phyloP scores from a whole-genome alignment of 345 rosid genomes.

The Physaria fendleri region DNA sequence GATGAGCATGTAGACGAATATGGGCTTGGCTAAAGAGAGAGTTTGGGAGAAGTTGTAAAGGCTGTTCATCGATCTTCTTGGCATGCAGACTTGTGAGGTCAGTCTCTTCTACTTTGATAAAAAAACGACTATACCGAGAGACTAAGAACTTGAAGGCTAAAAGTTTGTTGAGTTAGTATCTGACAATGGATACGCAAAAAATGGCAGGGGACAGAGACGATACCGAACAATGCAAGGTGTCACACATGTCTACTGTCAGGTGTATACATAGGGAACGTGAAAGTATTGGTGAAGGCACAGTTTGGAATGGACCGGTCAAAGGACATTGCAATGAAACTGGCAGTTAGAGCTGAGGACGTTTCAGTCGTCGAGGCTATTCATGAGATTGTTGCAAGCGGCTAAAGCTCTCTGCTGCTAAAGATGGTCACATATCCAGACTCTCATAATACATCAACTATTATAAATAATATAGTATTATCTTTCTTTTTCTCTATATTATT shows the following conservation, averaged over 20 bases:
- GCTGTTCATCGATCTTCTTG: slow-evolving; percentile 82
- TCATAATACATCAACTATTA: too few relatives aligned
- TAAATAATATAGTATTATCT: too few relatives aligned
- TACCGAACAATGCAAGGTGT: slow-evolving; percentile 74
- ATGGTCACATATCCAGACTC: too few relatives aligned
- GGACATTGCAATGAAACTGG: slow-evolving; percentile 79
- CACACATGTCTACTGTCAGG: slow-evolving; percentile 78
- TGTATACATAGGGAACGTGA: slow-evolving; percentile 64
- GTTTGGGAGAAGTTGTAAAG: slow-evolving; percentile 62
- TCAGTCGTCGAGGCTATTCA: slow-evolving; percentile 67
- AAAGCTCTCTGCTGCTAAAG: too few relatives aligned
- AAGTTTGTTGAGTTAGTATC: too few relatives aligned
- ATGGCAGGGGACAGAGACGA: slow-evolving; percentile 81
- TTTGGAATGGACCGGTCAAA: slow-evolving; percentile 71
- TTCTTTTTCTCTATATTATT: too few relatives aligned
- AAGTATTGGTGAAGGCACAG: slow-evolving; percentile 64
- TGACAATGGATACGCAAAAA: too few relatives aligned
- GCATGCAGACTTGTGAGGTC: slow-evolving; percentile 95
- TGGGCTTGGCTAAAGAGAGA: slow-evolving; percentile 86
- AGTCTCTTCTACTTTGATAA: background rate
- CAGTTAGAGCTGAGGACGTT: slow-evolving; percentile 64
- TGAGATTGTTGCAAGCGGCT: slow-evolving; percentile 70
- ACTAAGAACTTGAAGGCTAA: too few relatives aligned
- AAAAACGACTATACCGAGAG: too few relatives aligned
- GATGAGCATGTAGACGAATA: slow-evolving; percentile 75